A percentile compares a stretch with the other conserved stretches of the same genome.
Conservation (phyloP, 441 rosid genomes). For the Gossypium gossypioides region DNA sequence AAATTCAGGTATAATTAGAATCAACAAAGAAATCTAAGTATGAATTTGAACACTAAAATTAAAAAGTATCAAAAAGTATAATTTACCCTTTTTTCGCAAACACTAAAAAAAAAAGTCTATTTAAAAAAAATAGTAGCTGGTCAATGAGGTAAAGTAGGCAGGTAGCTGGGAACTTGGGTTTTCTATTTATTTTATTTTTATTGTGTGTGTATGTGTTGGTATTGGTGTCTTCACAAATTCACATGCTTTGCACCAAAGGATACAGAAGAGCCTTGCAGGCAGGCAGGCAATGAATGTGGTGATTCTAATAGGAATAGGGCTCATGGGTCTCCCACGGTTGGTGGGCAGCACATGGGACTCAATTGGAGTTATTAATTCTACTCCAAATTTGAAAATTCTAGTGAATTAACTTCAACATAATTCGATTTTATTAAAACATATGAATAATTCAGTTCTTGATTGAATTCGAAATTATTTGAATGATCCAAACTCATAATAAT, state of each 20-base stretch:
- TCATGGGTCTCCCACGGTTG: slow-evolving; percentile 15
- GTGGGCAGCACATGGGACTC: slow-evolving; percentile 26
- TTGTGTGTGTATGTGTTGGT: background rate
- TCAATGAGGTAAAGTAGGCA: background rate
- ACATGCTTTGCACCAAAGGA: slow-evolving; percentile 19
- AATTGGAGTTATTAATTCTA: too few relatives aligned
- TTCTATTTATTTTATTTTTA: too few relatives aligned
- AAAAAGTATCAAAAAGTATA: too few relatives aligned
- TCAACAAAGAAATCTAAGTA: too few relatives aligned
- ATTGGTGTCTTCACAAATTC: background rate
- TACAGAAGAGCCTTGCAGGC: background rate
- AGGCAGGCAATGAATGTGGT: background rate
- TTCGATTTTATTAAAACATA: too few relatives aligned
- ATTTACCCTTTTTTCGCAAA: background rate
- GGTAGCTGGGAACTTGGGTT: background rate
- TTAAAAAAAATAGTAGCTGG: background rate
- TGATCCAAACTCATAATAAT: too few relatives aligned
- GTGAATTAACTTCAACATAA: too few relatives aligned
- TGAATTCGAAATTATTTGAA: too few relatives aligned
- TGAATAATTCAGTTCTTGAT: too few relatives aligned
- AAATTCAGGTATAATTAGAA: too few relatives aligned
- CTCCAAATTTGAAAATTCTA: too few relatives aligned
- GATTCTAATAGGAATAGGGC: background rate
- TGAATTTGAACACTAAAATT: too few relatives aligned
- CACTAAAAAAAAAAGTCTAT: background rate